Conservation (phyloP, 2,329 filamentous ascomycete genomes). For the Colletotrichum sp. region DNA sequence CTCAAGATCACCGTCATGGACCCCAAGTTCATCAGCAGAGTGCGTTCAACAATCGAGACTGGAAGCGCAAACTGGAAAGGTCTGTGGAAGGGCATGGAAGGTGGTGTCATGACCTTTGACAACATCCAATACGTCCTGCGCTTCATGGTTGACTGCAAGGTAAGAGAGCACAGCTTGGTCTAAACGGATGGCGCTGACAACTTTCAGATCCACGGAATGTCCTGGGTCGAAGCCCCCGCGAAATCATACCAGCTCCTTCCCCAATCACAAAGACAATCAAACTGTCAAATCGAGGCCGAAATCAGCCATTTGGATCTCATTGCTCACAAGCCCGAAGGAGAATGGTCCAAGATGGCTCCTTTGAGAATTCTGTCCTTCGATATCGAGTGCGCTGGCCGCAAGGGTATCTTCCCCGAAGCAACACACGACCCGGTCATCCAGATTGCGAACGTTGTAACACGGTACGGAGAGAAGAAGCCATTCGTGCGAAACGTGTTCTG, state of each 20-base stretch:
- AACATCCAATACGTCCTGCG: slow-evolving; percentile 93
- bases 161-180: slow-evolving; percentile 38
- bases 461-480: slow-evolving; percentile 93
- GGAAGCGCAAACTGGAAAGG: slow-evolving; percentile 87
- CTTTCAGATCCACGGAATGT: slow-evolving; percentile 84
- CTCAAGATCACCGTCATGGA: slow-evolving; percentile 93
- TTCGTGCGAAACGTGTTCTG: slow-evolving; percentile 98
- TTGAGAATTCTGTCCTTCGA: slow-evolving; percentile 93
- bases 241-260: slow-evolving; percentile 75
- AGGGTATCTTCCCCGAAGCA: slow-evolving; percentile 95
- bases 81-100: slow-evolving; percentile 76
- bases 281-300: slow-evolving; percentile 93
- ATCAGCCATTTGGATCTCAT: slow-evolving; percentile 84
- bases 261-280: slow-evolving; percentile 75
- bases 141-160: slow-evolving; percentile 97
- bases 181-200: background rate
- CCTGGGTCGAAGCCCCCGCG: slow-evolving; percentile 88
- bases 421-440: slow-evolving; percentile 94
- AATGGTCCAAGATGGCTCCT: slow-evolving; percentile 98
- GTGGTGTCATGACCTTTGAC: slow-evolving; percentile 88
- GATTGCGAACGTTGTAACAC: slow-evolving; percentile 94
- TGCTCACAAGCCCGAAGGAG: slow-evolving; percentile 85
- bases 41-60: slow-evolving; percentile 77
- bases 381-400: slow-evolving; percentile 97
- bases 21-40: slow-evolving; percentile 79